These are phyloP conservation scores for Crepidotus variabilis DNA, from an alignment of 768 basidiomycete species.

Conservation along the genomic window DNA sequence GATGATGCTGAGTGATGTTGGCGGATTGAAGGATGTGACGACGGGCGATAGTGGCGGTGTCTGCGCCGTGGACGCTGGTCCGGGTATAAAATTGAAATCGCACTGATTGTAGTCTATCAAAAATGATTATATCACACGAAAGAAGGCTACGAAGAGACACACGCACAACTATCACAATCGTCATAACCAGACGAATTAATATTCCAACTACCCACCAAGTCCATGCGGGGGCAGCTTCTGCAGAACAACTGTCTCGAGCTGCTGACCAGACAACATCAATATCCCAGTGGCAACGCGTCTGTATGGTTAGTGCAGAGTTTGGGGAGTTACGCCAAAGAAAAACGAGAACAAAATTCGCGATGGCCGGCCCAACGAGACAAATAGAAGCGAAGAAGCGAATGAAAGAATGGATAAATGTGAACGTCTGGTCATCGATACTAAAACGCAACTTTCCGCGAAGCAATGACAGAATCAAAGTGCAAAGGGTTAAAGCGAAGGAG, in stretches of 20 bases:
- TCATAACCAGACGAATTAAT: slow-evolving; percentile 49
- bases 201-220: slow-evolving; percentile 53
- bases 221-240: slow-evolving; percentile 36
- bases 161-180: slow-evolving; percentile 52
- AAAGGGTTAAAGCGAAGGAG: slow-evolving; percentile 35
- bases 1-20: slow-evolving; percentile 1
- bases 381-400: slow-evolving; percentile 42
- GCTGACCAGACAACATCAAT: slow-evolving; percentile 66
- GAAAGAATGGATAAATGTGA: slow-evolving; percentile 24
- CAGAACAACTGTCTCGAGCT: slow-evolving; percentile 19
- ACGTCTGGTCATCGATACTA: slow-evolving; percentile 24
- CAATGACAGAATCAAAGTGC: slow-evolving; percentile 33
- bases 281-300: slow-evolving; percentile 54
- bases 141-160: not conserved
- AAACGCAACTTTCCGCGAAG: slow-evolving; percentile 36
- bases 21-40: slow-evolving; percentile 10
- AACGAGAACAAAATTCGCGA: slow-evolving; percentile 53
- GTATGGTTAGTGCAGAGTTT: slow-evolving; percentile 29
- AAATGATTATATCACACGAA: not conserved
- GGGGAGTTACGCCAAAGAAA: slow-evolving; percentile 46
- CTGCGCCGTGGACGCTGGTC: slow-evolving; percentile 9
- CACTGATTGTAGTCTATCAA: slow-evolving; percentile 14
- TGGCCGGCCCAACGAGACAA: slow-evolving; percentile 47
- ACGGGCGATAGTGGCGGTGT: slow-evolving; percentile 17
- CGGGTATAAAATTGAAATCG: slow-evolving; percentile 12